Evolutionary conservation across 768 basidiomycete species (phyloP).

Genomic region (Lactifluus rugatus): DNA sequence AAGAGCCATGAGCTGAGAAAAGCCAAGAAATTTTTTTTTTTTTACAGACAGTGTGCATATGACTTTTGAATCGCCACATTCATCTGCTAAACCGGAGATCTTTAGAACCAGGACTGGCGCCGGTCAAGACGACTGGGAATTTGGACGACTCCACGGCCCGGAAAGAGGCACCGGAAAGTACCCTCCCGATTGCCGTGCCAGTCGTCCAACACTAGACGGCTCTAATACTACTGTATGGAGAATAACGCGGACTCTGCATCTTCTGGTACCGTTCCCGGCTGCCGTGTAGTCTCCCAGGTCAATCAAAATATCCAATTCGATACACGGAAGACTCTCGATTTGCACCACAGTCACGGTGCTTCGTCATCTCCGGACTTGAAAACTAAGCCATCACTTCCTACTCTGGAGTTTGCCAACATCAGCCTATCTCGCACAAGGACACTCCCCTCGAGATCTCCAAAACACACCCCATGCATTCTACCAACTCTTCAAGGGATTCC

Average conservation of each 20-base stretch:
- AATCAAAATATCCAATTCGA: not conserved
- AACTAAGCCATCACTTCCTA: slow-evolving; percentile 12
- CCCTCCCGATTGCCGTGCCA: not conserved
- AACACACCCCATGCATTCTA: slow-evolving; percentile 2
- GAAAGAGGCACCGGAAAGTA: not conserved
- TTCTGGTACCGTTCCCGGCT: not conserved
- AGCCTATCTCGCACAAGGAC: slow-evolving; percentile 20
- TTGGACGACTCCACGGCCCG: not conserved
- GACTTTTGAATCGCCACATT: no score
- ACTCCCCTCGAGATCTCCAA: slow-evolving; percentile 32
- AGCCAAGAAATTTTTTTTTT: not conserved
- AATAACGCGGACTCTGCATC: not conserved
- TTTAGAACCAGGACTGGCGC: no score
- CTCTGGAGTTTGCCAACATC: not conserved
- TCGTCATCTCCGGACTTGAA: slow-evolving; percentile 20
- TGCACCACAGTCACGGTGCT: slow-evolving; percentile 16
- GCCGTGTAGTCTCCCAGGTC: not conserved
- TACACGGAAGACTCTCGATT: not conserved
- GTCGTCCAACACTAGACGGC: not conserved
- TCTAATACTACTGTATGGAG: slow-evolving; percentile 2
- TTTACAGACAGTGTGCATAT: no score
- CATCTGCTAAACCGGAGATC: no score
- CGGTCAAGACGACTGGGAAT: no score
- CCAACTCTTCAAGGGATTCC: slow-evolving; percentile 30
- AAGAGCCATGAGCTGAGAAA: not conserved